Evolutionary conservation across 768 basidiomycete genomes (phyloP).

Genomic region (Agrocybe praecox): DNA sequence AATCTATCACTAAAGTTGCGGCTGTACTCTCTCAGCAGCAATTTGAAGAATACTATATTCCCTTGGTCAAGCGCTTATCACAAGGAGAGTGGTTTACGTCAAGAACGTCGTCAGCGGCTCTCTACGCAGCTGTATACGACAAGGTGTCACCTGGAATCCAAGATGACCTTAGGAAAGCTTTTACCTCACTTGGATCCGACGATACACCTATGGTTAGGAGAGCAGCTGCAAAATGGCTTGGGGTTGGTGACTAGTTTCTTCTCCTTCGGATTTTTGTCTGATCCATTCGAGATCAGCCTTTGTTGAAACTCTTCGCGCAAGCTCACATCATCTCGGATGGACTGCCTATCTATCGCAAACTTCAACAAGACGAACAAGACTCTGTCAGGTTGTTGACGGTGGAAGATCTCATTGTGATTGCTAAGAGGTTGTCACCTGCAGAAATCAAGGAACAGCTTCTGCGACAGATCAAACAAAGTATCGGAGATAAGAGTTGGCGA

Average conservation of each 20-base stretch:
- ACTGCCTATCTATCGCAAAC: constrained; percentile 89
- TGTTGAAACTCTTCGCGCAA: constrained; percentile 79
- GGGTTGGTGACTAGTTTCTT: constrained; percentile 56
- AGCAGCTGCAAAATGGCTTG: constrained; percentile 95
- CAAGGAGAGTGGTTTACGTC: constrained; percentile 99
- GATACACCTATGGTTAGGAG: constrained; percentile 99
- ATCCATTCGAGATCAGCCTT: constrained; percentile 51
- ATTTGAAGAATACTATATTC: constrained; percentile 90
- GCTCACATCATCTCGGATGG: constrained; percentile 84
- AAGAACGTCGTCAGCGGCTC: constrained; percentile 91
- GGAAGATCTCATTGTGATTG: constrained; percentile 93
- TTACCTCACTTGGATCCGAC: constrained; percentile 80
- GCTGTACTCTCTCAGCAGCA: constrained; percentile 74
- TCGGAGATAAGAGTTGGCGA: constrained; percentile 97
- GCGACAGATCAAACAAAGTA: constrained; percentile 84
- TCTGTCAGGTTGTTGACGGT: constrained; percentile 95
- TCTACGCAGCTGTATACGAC: constrained; percentile 89
- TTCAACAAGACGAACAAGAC: constrained; percentile 96
- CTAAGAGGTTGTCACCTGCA: constrained; percentile 78
- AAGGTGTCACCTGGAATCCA: constrained; percentile 73
- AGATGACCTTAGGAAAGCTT: constrained; percentile 88
- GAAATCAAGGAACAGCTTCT: constrained; percentile 91
- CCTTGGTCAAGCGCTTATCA: constrained; percentile 85
- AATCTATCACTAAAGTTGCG: constrained; percentile 92
- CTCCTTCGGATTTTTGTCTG: constrained; percentile 4